Evolutionary conservation across 73 alveolate genomes (phyloP).

Genomic region (Paramecium sonneborni): DNA sequence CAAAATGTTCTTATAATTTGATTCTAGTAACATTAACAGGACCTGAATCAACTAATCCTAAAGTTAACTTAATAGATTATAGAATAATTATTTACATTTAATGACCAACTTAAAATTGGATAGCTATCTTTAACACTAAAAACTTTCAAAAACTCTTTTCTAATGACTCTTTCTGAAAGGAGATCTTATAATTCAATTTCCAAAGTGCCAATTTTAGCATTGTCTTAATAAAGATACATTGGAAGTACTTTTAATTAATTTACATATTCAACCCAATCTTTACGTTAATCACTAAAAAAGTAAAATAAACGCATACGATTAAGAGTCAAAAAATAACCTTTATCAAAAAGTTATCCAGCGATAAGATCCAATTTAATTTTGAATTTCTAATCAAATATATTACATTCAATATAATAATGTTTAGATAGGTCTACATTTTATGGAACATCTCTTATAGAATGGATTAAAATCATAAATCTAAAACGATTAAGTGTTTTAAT

Average conservation of each 20-base stretch:
- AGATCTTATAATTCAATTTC: slow-evolving; percentile 56
- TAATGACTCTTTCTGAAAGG: slow-evolving; percentile 57
- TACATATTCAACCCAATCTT: slow-evolving; percentile 44
- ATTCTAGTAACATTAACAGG: slow-evolving; percentile 63
- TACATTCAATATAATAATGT: slow-evolving; percentile 71
- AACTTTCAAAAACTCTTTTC: slow-evolving; percentile 55
- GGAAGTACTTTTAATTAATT: slow-evolving; percentile 39
- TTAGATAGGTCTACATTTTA: slow-evolving; percentile 55
- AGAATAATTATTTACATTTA: slow-evolving; percentile 33
- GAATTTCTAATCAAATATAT: slow-evolving; percentile 67
- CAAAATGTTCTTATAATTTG: slow-evolving; percentile 58
- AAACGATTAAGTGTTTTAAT: slow-evolving; percentile 35
- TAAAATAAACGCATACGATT: slow-evolving; percentile 76
- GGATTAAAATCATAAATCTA: slow-evolving; percentile 60
- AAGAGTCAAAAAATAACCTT: slow-evolving; percentile 53
- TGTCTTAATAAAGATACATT: slow-evolving; percentile 56
- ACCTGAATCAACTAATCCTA: slow-evolving; percentile 64
- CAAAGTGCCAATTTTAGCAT: slow-evolving; percentile 21
- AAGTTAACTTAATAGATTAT: slow-evolving; percentile 35
- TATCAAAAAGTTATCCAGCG: slow-evolving; percentile 13
- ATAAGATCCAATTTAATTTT: slow-evolving; percentile 40
- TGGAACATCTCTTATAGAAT: slow-evolving; percentile 64
- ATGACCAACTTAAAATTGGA: slow-evolving; percentile 61
- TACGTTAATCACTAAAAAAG: slow-evolving; percentile 69
- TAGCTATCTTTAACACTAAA: slow-evolving; percentile 36